Conservation (phyloP, 139 green algal genomes). For the Astrephomene gubernaculifera region DNA sequence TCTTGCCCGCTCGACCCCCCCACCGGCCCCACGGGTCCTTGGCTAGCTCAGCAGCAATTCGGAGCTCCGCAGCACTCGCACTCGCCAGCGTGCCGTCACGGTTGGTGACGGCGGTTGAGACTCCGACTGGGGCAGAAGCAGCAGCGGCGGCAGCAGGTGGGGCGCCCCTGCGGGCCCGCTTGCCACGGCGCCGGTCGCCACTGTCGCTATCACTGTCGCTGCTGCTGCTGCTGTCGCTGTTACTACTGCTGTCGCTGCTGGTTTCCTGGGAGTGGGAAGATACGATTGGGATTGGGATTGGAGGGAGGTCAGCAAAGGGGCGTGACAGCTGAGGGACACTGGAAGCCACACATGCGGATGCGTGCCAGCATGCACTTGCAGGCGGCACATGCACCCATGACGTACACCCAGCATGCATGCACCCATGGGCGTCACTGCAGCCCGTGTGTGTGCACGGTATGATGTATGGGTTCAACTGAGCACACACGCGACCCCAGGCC, state of each 20-base stretch:
- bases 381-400: too few species aligned
- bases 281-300: too few species aligned
- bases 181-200: conserved; percentile 2
- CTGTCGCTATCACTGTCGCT: conserved; percentile 49
- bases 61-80: conserved; percentile 70
- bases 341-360: too few species aligned
- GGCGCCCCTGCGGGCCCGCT: conserved; percentile 17
- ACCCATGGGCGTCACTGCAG: too few species aligned
- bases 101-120: conserved; percentile 45
- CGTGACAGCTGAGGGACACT: too few species aligned
- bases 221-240: conserved; percentile 24
- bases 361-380: too few species aligned
- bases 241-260: not conserved
- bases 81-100: conserved; percentile 73
- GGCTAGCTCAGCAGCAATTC: conserved; percentile 70
- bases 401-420: too few species aligned
- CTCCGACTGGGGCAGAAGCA: not conserved
- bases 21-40: conserved; percentile 67
- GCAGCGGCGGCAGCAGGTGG: not conserved
- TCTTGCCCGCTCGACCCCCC: conserved; percentile 82
- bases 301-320: too few species aligned
- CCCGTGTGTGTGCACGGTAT: too few species aligned
- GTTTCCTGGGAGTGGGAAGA: too few species aligned
- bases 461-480: too few species aligned
- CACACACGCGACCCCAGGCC: too few species aligned